phyloP scores from a whole-genome alignment of 2,329 filamentous ascomycete genomes.

The Epichloe brachyelytri region DNA sequence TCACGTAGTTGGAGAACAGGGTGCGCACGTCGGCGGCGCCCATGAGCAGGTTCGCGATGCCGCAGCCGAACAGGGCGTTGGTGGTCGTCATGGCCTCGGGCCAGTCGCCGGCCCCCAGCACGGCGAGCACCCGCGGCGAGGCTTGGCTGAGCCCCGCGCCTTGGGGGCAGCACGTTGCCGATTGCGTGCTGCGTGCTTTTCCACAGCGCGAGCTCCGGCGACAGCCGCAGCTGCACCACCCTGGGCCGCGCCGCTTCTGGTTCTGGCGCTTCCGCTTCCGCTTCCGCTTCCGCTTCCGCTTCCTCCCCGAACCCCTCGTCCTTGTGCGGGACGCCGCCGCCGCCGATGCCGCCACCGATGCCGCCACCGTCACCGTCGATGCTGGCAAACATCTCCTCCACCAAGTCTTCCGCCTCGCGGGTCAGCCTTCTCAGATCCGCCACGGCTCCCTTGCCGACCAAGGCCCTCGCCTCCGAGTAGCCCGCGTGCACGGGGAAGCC shows the following conservation, averaged over 20 bases:
- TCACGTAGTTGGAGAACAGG: slow-evolving; percentile 13
- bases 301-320: neutral
- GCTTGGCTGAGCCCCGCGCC: slow-evolving; percentile 6
- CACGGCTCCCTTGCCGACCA: slow-evolving; percentile 7
- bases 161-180: slow-evolving; percentile 10
- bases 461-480: slow-evolving; percentile 8
- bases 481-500: slow-evolving; percentile 4
- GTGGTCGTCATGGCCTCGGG: slow-evolving; percentile 8
- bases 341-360: neutral
- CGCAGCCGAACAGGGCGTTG: slow-evolving; percentile 11
- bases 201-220: slow-evolving; percentile 10
- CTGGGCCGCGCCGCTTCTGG: slow-evolving; percentile 1
- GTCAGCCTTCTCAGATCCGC: slow-evolving; percentile 7
- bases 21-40: slow-evolving; percentile 9
- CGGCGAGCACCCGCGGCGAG: slow-evolving; percentile 5
- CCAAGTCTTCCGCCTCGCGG: slow-evolving; percentile 5
- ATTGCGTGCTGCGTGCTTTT: slow-evolving; percentile 8
- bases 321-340: neutral
- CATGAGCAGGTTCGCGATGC: slow-evolving; percentile 9
- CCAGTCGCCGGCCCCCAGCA: slow-evolving; percentile 8
- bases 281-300: neutral
- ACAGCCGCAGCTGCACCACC: slow-evolving; percentile 8
- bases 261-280: neutral
- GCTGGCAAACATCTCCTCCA: slow-evolving; percentile 7
- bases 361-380: slow-evolving; percentile 5